These are phyloP conservation scores for Prunus armeniaca DNA, from an alignment of 306 rosid genomes.

Conservation along the genomic window DNA sequence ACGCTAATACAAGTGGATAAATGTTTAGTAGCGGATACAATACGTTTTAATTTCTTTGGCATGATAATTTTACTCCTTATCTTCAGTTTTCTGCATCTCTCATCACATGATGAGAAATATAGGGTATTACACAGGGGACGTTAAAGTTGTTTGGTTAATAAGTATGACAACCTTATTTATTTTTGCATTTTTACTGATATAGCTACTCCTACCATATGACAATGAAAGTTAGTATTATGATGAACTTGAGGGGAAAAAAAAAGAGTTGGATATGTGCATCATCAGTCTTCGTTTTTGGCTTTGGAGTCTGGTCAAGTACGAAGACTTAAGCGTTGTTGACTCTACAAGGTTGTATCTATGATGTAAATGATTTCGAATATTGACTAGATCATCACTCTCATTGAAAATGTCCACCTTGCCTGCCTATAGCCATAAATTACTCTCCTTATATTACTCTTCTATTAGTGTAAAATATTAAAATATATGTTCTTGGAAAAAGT, in stretches of 20 bases:
- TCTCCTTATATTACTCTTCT: neutral
- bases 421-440: neutral
- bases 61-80: too few relatives aligned
- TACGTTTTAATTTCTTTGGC: too few relatives aligned
- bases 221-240: neutral
- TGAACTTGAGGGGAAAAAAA: neutral
- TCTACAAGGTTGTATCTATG: neutral
- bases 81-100: too few relatives aligned
- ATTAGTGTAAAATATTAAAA: neutral
- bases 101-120: too few relatives aligned
- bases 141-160: too few relatives aligned
- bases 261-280: neutral
- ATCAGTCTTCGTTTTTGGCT: neutral
- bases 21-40: too few relatives aligned
- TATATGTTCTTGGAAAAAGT: neutral
- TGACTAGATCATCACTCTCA: neutral
- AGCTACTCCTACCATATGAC: neutral
- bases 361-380: neutral
- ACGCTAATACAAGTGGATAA: too few relatives aligned
- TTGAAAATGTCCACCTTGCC: neutral
- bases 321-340: neutral
- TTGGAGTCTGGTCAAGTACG: neutral
- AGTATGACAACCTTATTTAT: too few relatives aligned
- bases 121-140: fast-evolving
- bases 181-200: neutral